Base-by-base conservation (phyloP, 1,284 basidiomycete species). In the Ustilago shanxiensis region DNA sequence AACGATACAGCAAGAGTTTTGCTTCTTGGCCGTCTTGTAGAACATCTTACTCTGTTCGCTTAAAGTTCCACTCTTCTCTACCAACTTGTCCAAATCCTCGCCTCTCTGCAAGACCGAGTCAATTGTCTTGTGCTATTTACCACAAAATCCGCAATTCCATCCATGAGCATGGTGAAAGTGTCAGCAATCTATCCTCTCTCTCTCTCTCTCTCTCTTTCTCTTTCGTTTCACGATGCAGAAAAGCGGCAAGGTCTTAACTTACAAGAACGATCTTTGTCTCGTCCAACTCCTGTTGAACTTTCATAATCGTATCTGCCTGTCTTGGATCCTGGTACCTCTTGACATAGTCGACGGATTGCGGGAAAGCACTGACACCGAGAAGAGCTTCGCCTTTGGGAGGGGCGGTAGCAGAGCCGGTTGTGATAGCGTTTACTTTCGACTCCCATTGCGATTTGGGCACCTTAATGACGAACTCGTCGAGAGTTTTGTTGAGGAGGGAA, bases 271-370 rank as follows among this genome's bases (percentile, higher is more conserved):
- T 96, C 92, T 99, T 99, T 9, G 97, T 99, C 89, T 99, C 97
- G 86, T 99, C 97, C 54, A 99, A 88, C 86, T 99, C 97, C 86
- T 95, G 93, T 87, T 99, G 97, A 18, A 99, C 97, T 82, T 93
- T 91, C 95, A 99, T 96, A 84, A 99, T 98, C 20, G 94, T 93
- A 88, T 99, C 97, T 5, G 97, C 97, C 88, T 99, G 95, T 75
- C 92, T 90, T 9, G 97, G 97, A 87, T 99, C 97, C 88, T 99
- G 97, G 87, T 98, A 99, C 87, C 96, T 95, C 86, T 90, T 89
- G 55, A 99, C 87, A 87, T 95, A 98, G 18, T 90, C 90, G 58
- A 91, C 89, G 76, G 95, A 89, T 64, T 93, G 88, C 0, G 88
- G 79, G 85, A 87, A 82, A 18, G 75, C 81, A 81, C 66, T 79